Evolutionary conservation across 2,329 filamentous ascomycete genomes (phyloP).

Genomic region (Fusarium chuoi): DNA sequence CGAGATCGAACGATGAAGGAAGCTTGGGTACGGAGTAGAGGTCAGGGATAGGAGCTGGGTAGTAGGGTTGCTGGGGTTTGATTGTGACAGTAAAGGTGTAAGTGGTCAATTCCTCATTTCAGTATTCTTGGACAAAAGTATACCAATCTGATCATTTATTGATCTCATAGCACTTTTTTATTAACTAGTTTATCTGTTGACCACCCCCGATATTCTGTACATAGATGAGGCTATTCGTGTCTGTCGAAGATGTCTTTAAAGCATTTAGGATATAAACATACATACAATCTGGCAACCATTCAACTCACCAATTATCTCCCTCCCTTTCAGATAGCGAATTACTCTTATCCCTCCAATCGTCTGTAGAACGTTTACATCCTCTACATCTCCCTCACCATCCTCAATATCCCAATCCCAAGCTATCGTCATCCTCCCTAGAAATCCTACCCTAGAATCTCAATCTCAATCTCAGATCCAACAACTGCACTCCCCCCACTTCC

Average conservation of each 20-base stretch:
- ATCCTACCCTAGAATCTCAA: slow-evolving; percentile 10
- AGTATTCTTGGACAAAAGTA: neutral
- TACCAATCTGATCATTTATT: neutral
- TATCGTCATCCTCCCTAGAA: neutral
- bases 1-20: slow-evolving; percentile 14
- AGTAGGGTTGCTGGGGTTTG: neutral
- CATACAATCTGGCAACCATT: neutral
- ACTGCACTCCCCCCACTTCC: slow-evolving; percentile 15
- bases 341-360: neutral
- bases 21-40: neutral
- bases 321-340: neutral
- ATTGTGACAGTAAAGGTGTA: neutral
- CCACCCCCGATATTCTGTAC: too few species aligned
- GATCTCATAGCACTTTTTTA: rapidly evolving
- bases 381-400: neutral
- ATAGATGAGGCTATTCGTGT: neutral
- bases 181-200: neutral
- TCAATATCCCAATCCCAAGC: neutral
- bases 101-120: neutral
- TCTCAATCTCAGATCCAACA: slow-evolving; percentile 13
- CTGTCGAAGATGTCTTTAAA: neutral
- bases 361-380: too few species aligned
- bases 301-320: neutral
- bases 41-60: neutral
- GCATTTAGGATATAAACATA: neutral